Base-by-base conservation (phyloP, 345 rosid species). In the Angophora floribunda region DNA sequence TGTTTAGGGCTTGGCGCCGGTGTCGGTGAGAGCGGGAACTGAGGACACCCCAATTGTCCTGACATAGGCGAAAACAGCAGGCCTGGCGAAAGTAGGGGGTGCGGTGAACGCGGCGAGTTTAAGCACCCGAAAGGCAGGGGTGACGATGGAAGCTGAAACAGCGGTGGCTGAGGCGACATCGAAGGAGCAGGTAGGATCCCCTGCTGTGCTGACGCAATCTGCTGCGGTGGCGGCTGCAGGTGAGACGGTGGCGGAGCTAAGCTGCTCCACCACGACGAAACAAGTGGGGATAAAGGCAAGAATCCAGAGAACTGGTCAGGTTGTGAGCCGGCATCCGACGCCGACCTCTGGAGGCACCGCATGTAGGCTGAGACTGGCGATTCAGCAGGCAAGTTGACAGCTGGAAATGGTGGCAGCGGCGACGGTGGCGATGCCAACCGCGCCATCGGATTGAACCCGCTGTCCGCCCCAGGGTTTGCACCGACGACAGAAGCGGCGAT, bases 61-160 rank as follows among this genome's bases (percentile, higher is more conserved):
- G 97, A 90, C 51, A 95, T 89, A 0, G 99, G 96, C 7, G 98
- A 95, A 55, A 96, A 91, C 65, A 94, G 90, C 88, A 91, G 85
- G 87, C 95, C 90, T 47, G 97, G 97, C n/a, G 98, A 97, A 50
- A 94, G 93, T 85, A 97, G 89, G 55, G 95, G 93, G 65, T 93
- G 93, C 0, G 98, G 95, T 0, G 99, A 94, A 86, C 92, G 90
- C 3, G 99, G 98, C 59, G 99, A 97, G 88, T 91, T 97, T 85
- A 95, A 86, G 91, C 97, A 96, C 24, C 99, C 99, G 24, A 95
- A 96, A 4, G 95, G 91, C 49, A 94, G 61, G 86, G 93, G 94
- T 26, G 93, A 94, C 90, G 90, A 94, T 85, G 89, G 87, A 51
- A 86, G 90, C 32, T 89, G 30, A 65, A 88, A 88, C 14, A 52